Percentiles rank a stretch among this genome's conserved stretches.
phyloP scores from a whole-genome alignment of 2,329 filamentous ascomycete species.

The Clarireedia sp. region DNA sequence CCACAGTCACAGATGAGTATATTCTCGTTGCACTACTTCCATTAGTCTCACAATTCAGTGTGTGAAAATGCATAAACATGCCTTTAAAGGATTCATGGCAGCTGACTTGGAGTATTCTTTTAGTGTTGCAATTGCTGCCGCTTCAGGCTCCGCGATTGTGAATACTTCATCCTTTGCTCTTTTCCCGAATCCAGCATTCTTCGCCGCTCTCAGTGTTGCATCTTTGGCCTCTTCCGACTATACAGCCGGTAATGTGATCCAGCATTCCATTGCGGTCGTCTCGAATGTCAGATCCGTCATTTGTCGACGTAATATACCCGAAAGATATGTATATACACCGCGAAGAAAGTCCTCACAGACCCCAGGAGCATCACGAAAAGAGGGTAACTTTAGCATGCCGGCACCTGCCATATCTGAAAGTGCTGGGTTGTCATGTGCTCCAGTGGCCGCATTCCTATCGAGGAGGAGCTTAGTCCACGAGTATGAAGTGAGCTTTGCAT shows the following conservation, averaged over 20 bases:
- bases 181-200: conserved; percentile 17
- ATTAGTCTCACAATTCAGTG: neutral
- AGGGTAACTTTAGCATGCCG: conserved; percentile 15
- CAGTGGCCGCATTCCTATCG: conserved; percentile 15
- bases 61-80: neutral
- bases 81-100: conserved; percentile 13
- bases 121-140: conserved; percentile 20
- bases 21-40: conserved; percentile 12
- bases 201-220: conserved; percentile 20
- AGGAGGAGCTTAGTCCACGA: conserved; percentile 25
- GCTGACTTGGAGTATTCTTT: conserved; percentile 8
- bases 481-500: conserved; percentile 17
- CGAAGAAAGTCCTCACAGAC: conserved; percentile 21
- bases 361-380: conserved; percentile 11
- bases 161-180: conserved; percentile 14
- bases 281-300: conserved; percentile 12
- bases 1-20: conserved; percentile 24
- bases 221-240: conserved; percentile 24
- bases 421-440: conserved; percentile 15
- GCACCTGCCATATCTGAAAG: conserved; percentile 6
- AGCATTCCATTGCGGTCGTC: conserved; percentile 18
- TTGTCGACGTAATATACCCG: conserved; percentile 5
- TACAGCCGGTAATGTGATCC: conserved; percentile 23
- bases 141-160: conserved; percentile 25
- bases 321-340: conserved; percentile 15